Evolutionary conservation across 768 basidiomycete species (phyloP).

Genomic region (Tricholomella constricta): DNA sequence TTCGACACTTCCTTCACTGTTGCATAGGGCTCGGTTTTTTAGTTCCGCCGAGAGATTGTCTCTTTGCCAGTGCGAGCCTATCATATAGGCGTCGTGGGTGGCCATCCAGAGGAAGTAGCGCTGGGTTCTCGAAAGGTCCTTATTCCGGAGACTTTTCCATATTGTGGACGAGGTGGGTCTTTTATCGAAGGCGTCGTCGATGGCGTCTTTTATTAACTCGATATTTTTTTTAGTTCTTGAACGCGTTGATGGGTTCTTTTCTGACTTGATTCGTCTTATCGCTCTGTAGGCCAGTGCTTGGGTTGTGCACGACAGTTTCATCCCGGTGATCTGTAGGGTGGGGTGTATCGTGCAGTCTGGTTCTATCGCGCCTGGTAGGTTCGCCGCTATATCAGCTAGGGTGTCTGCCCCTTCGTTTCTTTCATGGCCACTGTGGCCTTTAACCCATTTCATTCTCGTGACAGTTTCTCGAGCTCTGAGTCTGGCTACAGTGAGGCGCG

Average conservation of each 20-base stretch:
- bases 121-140: not conserved
- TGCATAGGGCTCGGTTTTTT: not conserved
- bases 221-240: not conserved
- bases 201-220: too few relatives aligned
- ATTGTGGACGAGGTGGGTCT: not conserved
- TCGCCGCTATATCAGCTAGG: not conserved
- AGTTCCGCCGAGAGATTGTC: not conserved
- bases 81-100: not conserved
- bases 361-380: too few relatives aligned
- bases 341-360: too few relatives aligned
- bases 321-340: not conserved
- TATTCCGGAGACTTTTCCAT: not conserved
- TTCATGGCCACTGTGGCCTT: not conserved
- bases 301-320: not conserved
- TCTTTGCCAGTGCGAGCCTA: not conserved
- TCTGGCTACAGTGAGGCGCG: not conserved
- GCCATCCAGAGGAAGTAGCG: conserved; percentile 8
- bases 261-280: not conserved
- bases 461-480: not conserved
- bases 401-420: not conserved
- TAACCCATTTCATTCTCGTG: not conserved
- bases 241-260: not conserved
- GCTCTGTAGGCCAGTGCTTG: not conserved
- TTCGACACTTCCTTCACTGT: not conserved
- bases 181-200: not conserved